Conservation (phyloP, 345 rosid species). For the Euphorbia pulcherrima region DNA sequence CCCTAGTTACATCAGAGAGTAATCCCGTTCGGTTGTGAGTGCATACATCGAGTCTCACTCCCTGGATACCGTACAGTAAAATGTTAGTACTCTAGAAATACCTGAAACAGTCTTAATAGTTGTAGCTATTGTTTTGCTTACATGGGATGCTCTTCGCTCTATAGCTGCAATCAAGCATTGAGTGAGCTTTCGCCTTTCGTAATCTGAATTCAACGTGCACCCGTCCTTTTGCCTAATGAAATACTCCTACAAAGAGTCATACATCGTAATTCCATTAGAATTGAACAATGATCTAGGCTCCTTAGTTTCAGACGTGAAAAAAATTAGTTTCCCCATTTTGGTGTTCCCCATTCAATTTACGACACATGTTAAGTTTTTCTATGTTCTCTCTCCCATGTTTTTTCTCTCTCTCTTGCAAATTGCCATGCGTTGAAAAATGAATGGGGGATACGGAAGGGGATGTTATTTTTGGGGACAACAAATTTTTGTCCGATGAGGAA, state of each 20-base stretch:
- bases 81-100: neutral
- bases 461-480: too few relatives aligned
- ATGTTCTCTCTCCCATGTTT: too few relatives aligned
- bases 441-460: too few relatives aligned
- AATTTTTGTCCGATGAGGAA: too few relatives aligned
- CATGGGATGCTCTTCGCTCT: constrained; percentile 61
- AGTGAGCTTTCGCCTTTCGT: constrained; percentile 47
- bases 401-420: too few relatives aligned
- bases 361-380: too few relatives aligned
- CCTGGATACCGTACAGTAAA: constrained; percentile 30
- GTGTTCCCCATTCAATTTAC: too few relatives aligned
- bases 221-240: constrained; percentile 77
- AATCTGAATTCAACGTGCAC: constrained; percentile 52
- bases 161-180: constrained; percentile 74
- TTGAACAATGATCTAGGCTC: neutral
- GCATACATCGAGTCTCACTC: constrained; percentile 56
- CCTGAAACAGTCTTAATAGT: neutral
- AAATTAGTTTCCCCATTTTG: too few relatives aligned
- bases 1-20: constrained; percentile 60
- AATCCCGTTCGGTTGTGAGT: constrained; percentile 54
- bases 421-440: too few relatives aligned
- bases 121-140: constrained; percentile 11
- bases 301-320: too few relatives aligned
- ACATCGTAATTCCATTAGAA: neutral
- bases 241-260: constrained; percentile 61